Evolutionary conservation across 441 rosid species (phyloP).

Genomic region (Mallotus japonicus): DNA sequence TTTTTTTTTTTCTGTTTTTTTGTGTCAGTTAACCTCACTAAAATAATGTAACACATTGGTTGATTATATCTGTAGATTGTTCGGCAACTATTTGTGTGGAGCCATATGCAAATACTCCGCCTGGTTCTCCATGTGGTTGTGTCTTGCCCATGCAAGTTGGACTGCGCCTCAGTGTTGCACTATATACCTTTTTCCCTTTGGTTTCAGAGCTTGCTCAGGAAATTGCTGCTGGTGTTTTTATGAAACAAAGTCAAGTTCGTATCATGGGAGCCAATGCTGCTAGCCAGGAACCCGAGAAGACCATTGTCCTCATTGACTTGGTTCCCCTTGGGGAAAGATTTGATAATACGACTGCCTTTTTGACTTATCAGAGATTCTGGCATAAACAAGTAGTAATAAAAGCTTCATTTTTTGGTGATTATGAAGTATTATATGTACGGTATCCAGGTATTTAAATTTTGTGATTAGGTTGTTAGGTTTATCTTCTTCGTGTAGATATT

Average conservation of each 20-base stretch:
- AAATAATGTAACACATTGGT: conserved; percentile 19
- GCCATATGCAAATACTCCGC: conserved; percentile 86
- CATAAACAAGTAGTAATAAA: conserved; percentile 72
- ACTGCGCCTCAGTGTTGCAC: conserved; percentile 68
- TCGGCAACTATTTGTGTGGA: conserved; percentile 63
- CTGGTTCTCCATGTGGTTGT: conserved; percentile 95
- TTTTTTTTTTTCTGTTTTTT: conserved; percentile 1
- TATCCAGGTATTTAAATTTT: conserved; percentile 54
- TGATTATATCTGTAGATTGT: conserved; percentile 62
- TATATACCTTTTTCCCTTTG: conserved; percentile 92
- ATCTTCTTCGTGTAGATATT: not conserved
- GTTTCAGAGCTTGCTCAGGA: conserved; percentile 84
- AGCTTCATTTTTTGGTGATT: conserved; percentile 61
- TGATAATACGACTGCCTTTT: conserved; percentile 69
- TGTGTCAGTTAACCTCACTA: not conserved
- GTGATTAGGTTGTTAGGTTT: not conserved
- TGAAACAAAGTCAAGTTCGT: conserved; percentile 94
- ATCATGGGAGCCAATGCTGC: conserved; percentile 94
- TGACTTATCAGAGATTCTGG: conserved; percentile 84
- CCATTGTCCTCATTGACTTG: conserved; percentile 72
- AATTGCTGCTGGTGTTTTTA: conserved; percentile 79
- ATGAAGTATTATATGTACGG: conserved; percentile 75
- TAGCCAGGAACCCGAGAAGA: conserved; percentile 77
- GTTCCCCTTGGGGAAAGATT: conserved; percentile 79
- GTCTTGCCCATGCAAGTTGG: conserved; percentile 95